A percentile compares a stretch with the other conserved stretches of the same genome.
These are phyloP conservation scores for Russula griseocarnosa DNA, from an alignment of 768 basidiomycete genomes.

Conservation along the genomic window DNA sequence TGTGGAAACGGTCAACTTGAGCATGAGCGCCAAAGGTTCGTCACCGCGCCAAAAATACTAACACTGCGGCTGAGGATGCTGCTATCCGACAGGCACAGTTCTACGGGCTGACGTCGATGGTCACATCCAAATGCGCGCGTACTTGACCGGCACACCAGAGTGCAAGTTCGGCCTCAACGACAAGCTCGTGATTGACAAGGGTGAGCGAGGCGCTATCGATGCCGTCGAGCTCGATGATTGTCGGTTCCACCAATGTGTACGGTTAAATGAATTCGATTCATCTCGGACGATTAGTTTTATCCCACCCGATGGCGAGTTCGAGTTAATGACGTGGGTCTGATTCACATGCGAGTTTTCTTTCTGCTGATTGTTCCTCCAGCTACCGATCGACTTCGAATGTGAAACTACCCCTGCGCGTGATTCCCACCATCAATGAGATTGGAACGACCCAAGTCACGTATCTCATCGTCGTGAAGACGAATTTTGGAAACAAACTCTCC, in stretches of 20 bases:
- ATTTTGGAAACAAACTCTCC: slow-evolving; percentile 86
- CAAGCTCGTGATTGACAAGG: slow-evolving; percentile 94
- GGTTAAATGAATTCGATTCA: slow-evolving; percentile 91
- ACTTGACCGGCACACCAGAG: slow-evolving; percentile 93
- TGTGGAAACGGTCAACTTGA: slow-evolving; percentile 91
- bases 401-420: slow-evolving; percentile 85
- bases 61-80: neutral
- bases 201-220: slow-evolving; percentile 51
- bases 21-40: slow-evolving; percentile 95
- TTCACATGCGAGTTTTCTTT: neutral
- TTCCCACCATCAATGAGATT: slow-evolving; percentile 89
- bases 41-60: slow-evolving; percentile 5
- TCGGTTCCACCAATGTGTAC: slow-evolving; percentile 97
- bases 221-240: slow-evolving; percentile 97
- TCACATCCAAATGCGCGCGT: slow-evolving; percentile 97
- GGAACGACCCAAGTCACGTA: slow-evolving; percentile 92
- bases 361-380: slow-evolving; percentile 41
- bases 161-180: slow-evolving; percentile 99
- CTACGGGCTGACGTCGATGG: slow-evolving; percentile 97
- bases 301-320: slow-evolving; percentile 98
- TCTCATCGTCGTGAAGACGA: slow-evolving; percentile 79
- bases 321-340: slow-evolving; percentile 80
- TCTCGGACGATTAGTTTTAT: slow-evolving; percentile 94
- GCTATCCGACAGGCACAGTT: slow-evolving; percentile 57
- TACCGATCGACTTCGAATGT: slow-evolving; percentile 96